Evolutionary conservation across 495 filamentous ascomycete genomes (phyloP), one percentile per base, ranked within the genome.

Genomic region (Talaromyces ruber): DNA sequence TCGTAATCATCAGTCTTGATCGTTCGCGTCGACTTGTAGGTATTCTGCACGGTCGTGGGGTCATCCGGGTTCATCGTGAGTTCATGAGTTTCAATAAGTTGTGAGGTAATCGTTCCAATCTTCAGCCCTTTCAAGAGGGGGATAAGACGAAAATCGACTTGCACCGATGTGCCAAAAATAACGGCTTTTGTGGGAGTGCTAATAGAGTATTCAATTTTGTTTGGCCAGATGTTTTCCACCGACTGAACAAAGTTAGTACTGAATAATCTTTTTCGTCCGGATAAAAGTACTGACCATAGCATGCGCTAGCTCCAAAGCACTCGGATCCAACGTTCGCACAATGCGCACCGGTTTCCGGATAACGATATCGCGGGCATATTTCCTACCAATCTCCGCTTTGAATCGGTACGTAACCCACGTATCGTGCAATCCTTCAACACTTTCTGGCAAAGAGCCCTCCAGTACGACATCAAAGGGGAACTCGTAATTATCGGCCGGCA

Each of bases 211-310:
- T 94, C 86, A 67, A 97, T 83, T 78, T 98, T 98, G 73, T 93
- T 90, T 11, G 89, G 85, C 94, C 94, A 98, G 60, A 94, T 84
- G 67, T 96, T 96, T 71, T 96, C 90, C 58, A 96, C 86, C n/a
- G 88, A 82, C 84, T 86, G 54, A 6, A 50, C 18, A 58, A 21
- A 14, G 29, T 32, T 51, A 60, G 43, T 34, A 45, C 39, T 32
- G 30, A 51, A 24, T 2, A 18, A 14, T 28, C 34, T 12, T 2
- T 6, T 2, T 57, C 7, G 12, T 8, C 22, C 22, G 14, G 4
- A 26, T 3, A 18, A 26, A 26, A 28, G 18, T 12, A 68, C 73
- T 66, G 72, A 86, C 92, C 90, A 93, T 92, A 11, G 89, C 88
- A 70, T 94, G 89, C 18, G 88, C 84, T 63, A 94, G 80, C 70